phyloP scores from a whole-genome alignment of 192 early-diverging fungal genomes.

The Dissophora ornata region DNA sequence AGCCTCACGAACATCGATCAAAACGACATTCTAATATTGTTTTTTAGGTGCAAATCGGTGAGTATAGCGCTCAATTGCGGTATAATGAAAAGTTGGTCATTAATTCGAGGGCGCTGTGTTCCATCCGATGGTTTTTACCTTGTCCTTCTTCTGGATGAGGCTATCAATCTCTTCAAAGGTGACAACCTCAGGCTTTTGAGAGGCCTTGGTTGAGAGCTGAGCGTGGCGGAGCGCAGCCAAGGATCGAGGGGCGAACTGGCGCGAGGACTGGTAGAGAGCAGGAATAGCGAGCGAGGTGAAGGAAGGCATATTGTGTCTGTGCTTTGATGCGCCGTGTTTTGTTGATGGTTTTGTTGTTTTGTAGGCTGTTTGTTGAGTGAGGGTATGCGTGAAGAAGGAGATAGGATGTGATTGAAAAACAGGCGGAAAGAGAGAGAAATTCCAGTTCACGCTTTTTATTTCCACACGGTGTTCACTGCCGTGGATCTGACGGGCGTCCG shows the following conservation, averaged over 20 bases:
- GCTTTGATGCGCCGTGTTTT: too few relatives aligned
- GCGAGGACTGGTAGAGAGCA: slow-evolving; percentile 53
- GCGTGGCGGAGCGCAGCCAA: slow-evolving; percentile 40
- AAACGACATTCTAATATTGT: slow-evolving; percentile 52
- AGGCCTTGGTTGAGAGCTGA: slow-evolving; percentile 28
- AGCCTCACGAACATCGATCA: slow-evolving; percentile 79
- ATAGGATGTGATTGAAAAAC: too few relatives aligned
- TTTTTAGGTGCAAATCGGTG: neutral
- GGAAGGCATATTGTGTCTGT: slow-evolving; percentile 30
- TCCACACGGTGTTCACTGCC: too few relatives aligned
- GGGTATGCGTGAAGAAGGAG: neutral
- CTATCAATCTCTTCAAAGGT: slow-evolving; percentile 51
- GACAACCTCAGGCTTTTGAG: slow-evolving; percentile 38
- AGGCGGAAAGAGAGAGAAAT: neutral
- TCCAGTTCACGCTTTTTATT: too few relatives aligned
- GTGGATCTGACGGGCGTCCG: too few relatives aligned
- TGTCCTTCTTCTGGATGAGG: slow-evolving; percentile 37
- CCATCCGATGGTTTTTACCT: too few relatives aligned
- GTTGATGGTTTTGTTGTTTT: neutral
- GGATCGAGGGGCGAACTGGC: slow-evolving; percentile 41
- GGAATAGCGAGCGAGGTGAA: slow-evolving; percentile 51
- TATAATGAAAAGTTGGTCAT: too few relatives aligned
- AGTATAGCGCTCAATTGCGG: neutral
- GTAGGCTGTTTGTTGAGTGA: neutral
- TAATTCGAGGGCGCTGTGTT: too few relatives aligned